Base-by-base conservation (phyloP, 306 rosid genomes). In the Vigna unguiculata region DNA sequence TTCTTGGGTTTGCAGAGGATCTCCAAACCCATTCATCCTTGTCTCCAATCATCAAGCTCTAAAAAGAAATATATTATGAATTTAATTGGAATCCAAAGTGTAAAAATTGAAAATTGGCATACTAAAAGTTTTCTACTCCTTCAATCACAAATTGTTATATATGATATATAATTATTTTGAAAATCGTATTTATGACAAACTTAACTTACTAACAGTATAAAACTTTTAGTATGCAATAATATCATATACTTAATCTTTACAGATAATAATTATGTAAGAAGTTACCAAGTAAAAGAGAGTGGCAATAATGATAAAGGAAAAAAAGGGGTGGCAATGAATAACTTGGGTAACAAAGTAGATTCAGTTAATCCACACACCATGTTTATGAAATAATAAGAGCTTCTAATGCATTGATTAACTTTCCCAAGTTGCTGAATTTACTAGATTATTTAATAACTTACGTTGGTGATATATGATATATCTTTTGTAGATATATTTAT, bases 31-130 rank as follows among this genome's bases (percentile, higher is more conserved):
- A 43, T 16, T 70, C 49, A 81, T 63, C 63, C 72, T 40, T 24
- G 70, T 78, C 78, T 22, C 52, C 64, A 45, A 41, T 64, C 67
- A 58, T 43, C 73, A 21, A 66, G 11, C 3, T 25, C 20, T 46
- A 67, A 16, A 19, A 3, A 11, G 3, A 19, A 52, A 19, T 52
- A 52, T 52, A 52, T 52, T 3, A 19, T 19, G 28, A 52, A 19
- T 52, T 52, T 19, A 19, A 19, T 19, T 52, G 25, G 6, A 52
- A 52, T 19, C 21, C 28, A 9, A 48, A 51, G 57, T 8, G 57
- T 49, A 49, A 6, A 48, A 16, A 6, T 48, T 48, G 17, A 16
- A 6, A 48, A 48, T 5, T 48, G 53, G 17, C n/a, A 7, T 48
- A 16, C 20, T 16, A n/a, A n/a, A 9, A 16, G 5, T 16, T 14